Base-by-base conservation (phyloP, 2,329 filamentous ascomycete genomes). In the Escovopsis sp. region DNA sequence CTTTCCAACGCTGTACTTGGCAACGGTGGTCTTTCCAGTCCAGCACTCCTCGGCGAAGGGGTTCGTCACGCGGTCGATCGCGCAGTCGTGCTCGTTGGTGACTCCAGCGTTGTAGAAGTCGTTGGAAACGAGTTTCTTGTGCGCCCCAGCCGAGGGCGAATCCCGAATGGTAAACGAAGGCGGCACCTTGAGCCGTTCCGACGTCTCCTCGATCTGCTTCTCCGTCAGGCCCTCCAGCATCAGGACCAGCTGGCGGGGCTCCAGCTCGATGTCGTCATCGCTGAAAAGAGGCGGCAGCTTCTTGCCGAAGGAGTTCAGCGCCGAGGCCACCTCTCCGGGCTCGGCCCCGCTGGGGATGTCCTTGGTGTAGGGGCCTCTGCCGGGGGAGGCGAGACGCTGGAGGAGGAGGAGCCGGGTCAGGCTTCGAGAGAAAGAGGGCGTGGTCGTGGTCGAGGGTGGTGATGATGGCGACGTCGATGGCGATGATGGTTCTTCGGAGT, bases 281-380 rank as follows among this genome's bases (percentile, higher is more conserved):
- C 51, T 38, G 45, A 82, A 75, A 25, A 82, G 56, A 15, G 62
- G 52, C 36, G 57, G 45, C 6, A 66, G 54, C 21, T 57, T 49
- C 41, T 67, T 71, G 41, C 74, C 76, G 52, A 73, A 80, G 34
- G 58, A 58, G 48, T 74, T 72, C 48, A 85, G 60, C 44, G 71
- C 57, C 33, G 62, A 57, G 27, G 82, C 54, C 8, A 69, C 65
- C 29, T 70, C 63, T 38, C 66, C 58, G 17, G 47, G 35, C 31
- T 60, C 51, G 39, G 60, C 43, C 25, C 51, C 54, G 19, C 56
- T 51, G 27, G 58, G 63, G 35, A 65, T 58, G 45, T 62, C 66
- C 50, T 56, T 62, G 47, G 60, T 59, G 44, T 60, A 62, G 43
- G 64, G 62, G 42, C 61, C 66, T 48, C 62, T 62, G 47, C 61